phyloP scores from a whole-genome alignment of 2,329 filamentous ascomycete species.

The Colletotrichum tofieldiae region DNA sequence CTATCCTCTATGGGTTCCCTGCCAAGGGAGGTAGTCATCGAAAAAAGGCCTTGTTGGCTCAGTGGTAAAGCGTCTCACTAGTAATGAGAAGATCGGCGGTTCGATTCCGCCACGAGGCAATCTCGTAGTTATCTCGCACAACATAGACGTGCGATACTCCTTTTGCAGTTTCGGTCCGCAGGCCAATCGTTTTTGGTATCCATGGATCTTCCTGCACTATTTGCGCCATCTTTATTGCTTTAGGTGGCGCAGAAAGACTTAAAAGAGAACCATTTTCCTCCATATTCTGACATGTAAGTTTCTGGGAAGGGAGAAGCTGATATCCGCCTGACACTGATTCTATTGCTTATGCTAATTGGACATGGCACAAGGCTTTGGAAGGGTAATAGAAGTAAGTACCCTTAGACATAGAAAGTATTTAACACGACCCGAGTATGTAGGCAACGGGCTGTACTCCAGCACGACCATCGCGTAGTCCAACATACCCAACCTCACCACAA shows the following conservation, averaged over 20 bases:
- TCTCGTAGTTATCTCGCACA: not conserved
- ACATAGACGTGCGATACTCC: fast-evolving
- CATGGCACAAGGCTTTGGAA: no score
- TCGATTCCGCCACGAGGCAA: constrained; percentile 17
- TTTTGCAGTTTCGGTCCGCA: no score
- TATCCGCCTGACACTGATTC: no score
- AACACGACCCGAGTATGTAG: not conserved
- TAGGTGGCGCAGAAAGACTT: no score
- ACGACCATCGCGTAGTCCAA: not conserved
- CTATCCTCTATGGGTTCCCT: not conserved
- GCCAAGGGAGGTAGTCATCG: fast-evolving
- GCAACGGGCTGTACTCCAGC: not conserved
- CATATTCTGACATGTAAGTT: no score
- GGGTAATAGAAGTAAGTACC: not conserved
- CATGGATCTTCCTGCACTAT: no score
- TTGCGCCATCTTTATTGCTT: no score
- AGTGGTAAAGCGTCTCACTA: constrained; percentile 18
- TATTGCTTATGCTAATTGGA: no score
- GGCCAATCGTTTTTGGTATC: no score
- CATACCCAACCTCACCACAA: not conserved
- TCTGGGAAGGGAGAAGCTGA: no score
- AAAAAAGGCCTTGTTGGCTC: constrained; percentile 8
- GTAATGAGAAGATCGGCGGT: constrained; percentile 30
- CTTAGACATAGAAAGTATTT: not conserved
- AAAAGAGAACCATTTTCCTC: no score